phyloP scores from a whole-genome alignment of 441 rosid genomes.

The Gossypium lobatum region DNA sequence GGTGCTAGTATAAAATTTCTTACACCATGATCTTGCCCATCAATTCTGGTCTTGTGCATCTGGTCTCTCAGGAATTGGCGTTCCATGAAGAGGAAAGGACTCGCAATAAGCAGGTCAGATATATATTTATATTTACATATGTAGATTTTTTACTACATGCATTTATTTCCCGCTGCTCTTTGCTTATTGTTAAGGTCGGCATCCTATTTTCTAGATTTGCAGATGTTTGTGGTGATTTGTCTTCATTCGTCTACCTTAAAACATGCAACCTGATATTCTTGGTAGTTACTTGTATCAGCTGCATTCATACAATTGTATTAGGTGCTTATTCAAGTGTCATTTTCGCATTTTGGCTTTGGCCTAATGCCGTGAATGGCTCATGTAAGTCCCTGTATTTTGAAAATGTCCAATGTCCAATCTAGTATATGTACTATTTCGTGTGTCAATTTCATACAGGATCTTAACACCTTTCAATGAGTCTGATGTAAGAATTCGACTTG shows the following conservation, averaged over 20 bases:
- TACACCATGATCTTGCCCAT: slow-evolving; percentile 9
- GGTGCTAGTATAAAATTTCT: not conserved
- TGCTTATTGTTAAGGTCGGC: slow-evolving; percentile 8
- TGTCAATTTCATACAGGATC: not conserved
- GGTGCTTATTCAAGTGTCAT: not conserved
- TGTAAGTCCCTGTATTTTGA: not conserved
- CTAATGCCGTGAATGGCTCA: not conserved
- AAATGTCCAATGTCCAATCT: not conserved
- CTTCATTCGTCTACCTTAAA: not conserved
- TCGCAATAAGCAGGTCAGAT: slow-evolving; percentile 61
- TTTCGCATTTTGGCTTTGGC: not conserved
- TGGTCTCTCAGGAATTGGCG: slow-evolving; percentile 50
- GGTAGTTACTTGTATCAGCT: not conserved
- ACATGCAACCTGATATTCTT: not conserved
- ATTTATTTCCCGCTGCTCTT: slow-evolving; percentile 12
- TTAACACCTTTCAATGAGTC: not conserved
- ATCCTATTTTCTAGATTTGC: not conserved
- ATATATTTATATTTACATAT: not conserved
- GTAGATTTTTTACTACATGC: not conserved
- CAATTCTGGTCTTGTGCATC: slow-evolving; percentile 17
- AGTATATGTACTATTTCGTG: not conserved
- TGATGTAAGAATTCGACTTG: not conserved
- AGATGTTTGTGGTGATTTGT: slow-evolving; percentile 6
- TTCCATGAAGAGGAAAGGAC: slow-evolving; percentile 61
- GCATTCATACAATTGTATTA: not conserved